Conservation (phyloP, 257 asterid species). For the Ocimum tenuiflorum region DNA sequence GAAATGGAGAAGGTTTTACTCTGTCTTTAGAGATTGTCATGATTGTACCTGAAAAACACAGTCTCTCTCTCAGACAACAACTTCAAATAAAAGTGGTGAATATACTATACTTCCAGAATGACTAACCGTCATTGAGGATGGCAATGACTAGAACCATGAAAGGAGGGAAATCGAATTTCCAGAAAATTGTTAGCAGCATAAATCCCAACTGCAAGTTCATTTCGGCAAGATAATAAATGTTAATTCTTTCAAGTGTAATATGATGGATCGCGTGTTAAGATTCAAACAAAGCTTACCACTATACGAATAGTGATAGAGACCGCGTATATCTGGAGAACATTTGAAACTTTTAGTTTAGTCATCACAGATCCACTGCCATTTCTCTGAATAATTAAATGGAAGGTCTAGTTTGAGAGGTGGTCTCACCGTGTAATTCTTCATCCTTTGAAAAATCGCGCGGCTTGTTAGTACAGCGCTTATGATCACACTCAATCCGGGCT, state of each 20-base stretch:
- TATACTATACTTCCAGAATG: neutral
- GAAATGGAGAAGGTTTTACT: slow-evolving; percentile 38
- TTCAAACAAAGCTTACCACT: slow-evolving; percentile 38
- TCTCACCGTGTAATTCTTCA: slow-evolving; percentile 56
- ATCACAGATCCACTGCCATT: neutral
- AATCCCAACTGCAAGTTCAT: slow-evolving; percentile 45
- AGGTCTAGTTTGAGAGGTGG: neutral
- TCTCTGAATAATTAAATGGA: neutral
- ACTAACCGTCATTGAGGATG: slow-evolving; percentile 54
- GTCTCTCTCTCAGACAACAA: slow-evolving; percentile 5
- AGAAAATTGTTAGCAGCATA: slow-evolving; percentile 50
- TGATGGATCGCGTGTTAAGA: neutral
- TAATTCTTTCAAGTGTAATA: neutral
- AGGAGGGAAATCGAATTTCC: slow-evolving; percentile 64
- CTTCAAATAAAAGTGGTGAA: too few species aligned
- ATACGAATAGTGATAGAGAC: slow-evolving; percentile 69
- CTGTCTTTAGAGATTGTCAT: slow-evolving; percentile 43
- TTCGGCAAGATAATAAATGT: neutral
- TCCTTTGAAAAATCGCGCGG: slow-evolving; percentile 65
- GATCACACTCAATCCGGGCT: slow-evolving; percentile 59
- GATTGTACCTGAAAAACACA: slow-evolving; percentile 26
- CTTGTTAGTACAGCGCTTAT: slow-evolving; percentile 61
- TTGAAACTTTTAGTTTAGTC: slow-evolving; percentile 15
- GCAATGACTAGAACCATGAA: slow-evolving; percentile 74
- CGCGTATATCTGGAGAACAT: slow-evolving; percentile 47